Base-by-base conservation (phyloP, 768 basidiomycete genomes). In the Xerocomellus dryophilus region DNA sequence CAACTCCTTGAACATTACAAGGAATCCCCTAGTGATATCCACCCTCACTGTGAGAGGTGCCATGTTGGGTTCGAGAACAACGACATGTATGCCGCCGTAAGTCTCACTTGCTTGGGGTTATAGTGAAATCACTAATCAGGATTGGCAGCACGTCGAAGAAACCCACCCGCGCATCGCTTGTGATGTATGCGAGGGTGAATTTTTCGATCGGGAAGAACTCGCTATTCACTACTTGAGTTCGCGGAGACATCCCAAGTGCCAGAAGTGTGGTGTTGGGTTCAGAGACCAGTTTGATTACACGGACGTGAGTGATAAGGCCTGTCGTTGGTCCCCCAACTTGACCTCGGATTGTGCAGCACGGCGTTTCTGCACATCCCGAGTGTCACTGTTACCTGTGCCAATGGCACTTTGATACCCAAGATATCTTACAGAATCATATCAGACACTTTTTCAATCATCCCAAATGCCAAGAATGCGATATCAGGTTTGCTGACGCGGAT, bases 371-470 rank as follows among this genome's bases (percentile, higher is more conserved):
- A 25, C 71, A 71, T 48, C 71, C 68, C 10, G 71, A 73, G 29
- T 60, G 61, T 36, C 63, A 67, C 14, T 76, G 76, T 41, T 57
- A 62, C 34, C 50, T 61, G 4, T 81, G 79, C 58, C 69, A 66
- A 9, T 68, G 71, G 50, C 71, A 71, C 32, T 81, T 81, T 52
- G 70, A 74, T 38, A 67, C 68, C 14, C 46, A 63, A 2, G 70
- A 73, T 21, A 60, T 67, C 18, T 54, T 78, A 23, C 68, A 73
- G 42, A 67, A 66, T 29, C 80, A 81, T 54, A 77, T 75, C 59
- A 65, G 54, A 18, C 66, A 68, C 11, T 79, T 80, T 17, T 64
- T 69, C 21, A 64, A 58, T 17, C 81, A 81, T 62, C 78, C 81
- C 3, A 75, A 73, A 49, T 81, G 81, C 51, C 54, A 63, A 23